A percentile compares a stretch with the other conserved stretches of the same genome.
These are phyloP conservation scores for Apiospora hydei DNA, from an alignment of 2,329 filamentous ascomycete genomes.

Conservation along the genomic window DNA sequence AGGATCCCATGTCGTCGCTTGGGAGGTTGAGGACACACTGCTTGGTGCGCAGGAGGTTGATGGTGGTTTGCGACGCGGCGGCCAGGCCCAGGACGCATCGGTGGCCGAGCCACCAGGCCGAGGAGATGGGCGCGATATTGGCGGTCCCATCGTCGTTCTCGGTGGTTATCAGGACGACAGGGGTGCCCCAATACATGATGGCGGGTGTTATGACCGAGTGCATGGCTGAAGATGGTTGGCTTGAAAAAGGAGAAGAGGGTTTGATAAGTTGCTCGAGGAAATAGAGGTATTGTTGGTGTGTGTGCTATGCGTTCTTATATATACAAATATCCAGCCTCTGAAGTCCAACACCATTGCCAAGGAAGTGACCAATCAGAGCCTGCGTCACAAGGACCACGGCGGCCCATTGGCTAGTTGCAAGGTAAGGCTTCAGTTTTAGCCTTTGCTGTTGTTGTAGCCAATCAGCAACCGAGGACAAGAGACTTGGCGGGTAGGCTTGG, in stretches of 20 bases:
- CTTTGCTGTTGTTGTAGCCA: background rate
- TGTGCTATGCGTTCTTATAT: background rate
- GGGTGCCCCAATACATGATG: slow-evolving; percentile 51
- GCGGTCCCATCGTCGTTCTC: slow-evolving; percentile 49
- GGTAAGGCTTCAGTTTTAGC: background rate
- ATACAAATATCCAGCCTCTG: background rate
- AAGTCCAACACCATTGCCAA: background rate
- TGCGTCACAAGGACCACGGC: background rate
- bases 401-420: background rate
- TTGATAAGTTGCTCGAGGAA: background rate
- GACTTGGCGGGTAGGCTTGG: background rate
- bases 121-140: slow-evolving; percentile 53
- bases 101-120: slow-evolving; percentile 52
- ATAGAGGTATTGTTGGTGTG: background rate
- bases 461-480: background rate
- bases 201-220: slow-evolving; percentile 45
- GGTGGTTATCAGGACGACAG: slow-evolving; percentile 48
- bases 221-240: background rate
- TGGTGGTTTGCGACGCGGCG: slow-evolving; percentile 45
- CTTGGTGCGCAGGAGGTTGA: slow-evolving; percentile 49
- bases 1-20: slow-evolving; percentile 42
- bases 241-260: background rate
- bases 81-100: slow-evolving; percentile 51
- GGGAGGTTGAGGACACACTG: slow-evolving; percentile 53
- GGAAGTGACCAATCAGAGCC: background rate